phyloP scores from a whole-genome alignment of 768 basidiomycete genomes.

The Russula sp. region DNA sequence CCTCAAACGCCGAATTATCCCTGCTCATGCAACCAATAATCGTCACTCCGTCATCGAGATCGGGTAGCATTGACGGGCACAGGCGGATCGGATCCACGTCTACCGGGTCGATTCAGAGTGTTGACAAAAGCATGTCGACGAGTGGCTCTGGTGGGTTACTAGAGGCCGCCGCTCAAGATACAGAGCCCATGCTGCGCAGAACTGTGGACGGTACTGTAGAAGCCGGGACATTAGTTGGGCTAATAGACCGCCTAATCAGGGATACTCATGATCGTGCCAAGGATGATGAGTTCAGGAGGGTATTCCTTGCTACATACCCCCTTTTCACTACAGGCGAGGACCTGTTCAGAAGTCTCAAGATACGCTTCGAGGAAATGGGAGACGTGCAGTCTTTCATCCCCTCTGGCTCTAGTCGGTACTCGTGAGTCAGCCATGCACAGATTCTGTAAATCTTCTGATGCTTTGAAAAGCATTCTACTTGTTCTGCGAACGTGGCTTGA shows the following conservation, averaged over 20 bases:
- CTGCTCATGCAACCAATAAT: conserved; percentile 16
- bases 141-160: conserved; percentile 1
- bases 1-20: neutral
- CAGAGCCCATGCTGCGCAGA: conserved; percentile 16
- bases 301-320: conserved; percentile 43
- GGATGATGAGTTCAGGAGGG: conserved; percentile 42
- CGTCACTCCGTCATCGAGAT: neutral
- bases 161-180: conserved; percentile 21
- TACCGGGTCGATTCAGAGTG: neutral
- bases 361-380: conserved; percentile 41
- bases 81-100: neutral
- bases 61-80: neutral
- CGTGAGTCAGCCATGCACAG: conserved; percentile 11
- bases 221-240: conserved; percentile 45
- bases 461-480: conserved; percentile 11
- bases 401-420: conserved; percentile 6
- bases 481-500: conserved; percentile 23
- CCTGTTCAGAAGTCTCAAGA: conserved; percentile 40
- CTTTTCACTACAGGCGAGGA: conserved; percentile 46
- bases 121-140: neutral
- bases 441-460: conserved; percentile 1
- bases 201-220: conserved; percentile 36
- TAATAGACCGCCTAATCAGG: conserved; percentile 42
- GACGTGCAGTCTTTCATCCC: neutral
- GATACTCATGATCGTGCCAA: conserved; percentile 31